Evolutionary conservation across 2,329 filamentous ascomycete species (phyloP).

Genomic region (Neurospora crassa): DNA sequence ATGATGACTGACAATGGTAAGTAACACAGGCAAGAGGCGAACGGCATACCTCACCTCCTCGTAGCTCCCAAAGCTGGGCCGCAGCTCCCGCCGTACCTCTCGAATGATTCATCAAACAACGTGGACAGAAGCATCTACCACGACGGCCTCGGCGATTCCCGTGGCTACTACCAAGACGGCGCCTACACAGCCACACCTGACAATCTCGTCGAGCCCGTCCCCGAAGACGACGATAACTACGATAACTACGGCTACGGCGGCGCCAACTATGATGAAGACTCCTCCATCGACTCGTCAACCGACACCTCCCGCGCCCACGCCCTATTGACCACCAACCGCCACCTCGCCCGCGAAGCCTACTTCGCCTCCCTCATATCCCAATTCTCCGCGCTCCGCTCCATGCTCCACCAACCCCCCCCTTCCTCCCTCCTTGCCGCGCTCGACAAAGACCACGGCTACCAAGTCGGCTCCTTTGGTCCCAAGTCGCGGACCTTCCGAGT

Average conservation of each 20-base stretch:
- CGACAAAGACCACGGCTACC: conserved; percentile 40
- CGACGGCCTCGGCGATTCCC: conserved; percentile 39
- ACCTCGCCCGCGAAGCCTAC: conserved; percentile 52
- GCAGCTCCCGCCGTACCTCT: conserved; percentile 32
- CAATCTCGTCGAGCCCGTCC: conserved; percentile 13
- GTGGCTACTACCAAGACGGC: conserved; percentile 67
- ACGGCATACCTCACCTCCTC: conserved; percentile 60
- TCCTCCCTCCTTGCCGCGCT: conserved; percentile 42
- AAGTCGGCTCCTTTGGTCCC: conserved; percentile 44
- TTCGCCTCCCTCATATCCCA: conserved; percentile 54
- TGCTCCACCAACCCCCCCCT: conserved; percentile 48
- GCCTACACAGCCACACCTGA: conserved; percentile 60
- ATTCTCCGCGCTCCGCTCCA: conserved; percentile 55
- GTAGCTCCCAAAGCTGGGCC: conserved; percentile 50
- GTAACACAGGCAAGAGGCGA: conserved; percentile 62
- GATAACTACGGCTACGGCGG: conserved; percentile 8
- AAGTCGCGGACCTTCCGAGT: conserved; percentile 37
- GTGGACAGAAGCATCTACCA: conserved; percentile 36
- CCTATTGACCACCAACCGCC: conserved; percentile 15
- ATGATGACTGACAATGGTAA: conserved; percentile 29
- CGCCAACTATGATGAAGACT: conserved; percentile 18
- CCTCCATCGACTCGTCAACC: conserved; percentile 11
- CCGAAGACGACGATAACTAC: conserved; percentile 4
- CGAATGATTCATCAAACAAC: conserved; percentile 15
- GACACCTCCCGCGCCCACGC: conserved; percentile 19